phyloP scores from a whole-genome alignment of 345 rosid genomes.

The Arabis hirsuta region DNA sequence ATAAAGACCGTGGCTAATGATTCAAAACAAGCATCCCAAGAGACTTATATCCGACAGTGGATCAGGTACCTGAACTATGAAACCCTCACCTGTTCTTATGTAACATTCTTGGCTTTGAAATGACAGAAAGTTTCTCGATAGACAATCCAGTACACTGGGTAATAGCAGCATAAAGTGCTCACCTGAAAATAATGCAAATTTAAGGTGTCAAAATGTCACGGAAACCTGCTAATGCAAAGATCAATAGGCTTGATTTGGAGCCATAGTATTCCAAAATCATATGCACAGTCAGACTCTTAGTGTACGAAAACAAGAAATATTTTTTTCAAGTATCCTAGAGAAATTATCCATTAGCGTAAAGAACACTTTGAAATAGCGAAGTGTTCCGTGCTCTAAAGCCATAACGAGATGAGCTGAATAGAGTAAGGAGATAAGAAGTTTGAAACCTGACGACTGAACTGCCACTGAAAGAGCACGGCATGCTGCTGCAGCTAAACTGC shows the following conservation, averaged over 20 bases:
- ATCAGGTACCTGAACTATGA: slow-evolving; percentile 16
- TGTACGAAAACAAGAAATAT: neutral
- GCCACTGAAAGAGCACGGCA: slow-evolving; percentile 92
- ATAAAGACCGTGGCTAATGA: neutral
- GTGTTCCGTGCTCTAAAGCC: slow-evolving; percentile 22
- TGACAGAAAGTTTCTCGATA: slow-evolving; percentile 77
- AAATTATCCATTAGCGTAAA: neutral
- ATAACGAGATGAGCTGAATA: neutral
- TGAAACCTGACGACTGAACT: slow-evolving; percentile 87
- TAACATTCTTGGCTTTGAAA: slow-evolving; percentile 90
- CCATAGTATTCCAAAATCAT: slow-evolving; percentile 21
- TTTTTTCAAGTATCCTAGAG: slow-evolving; percentile 14
- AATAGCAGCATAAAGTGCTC: slow-evolving; percentile 76
- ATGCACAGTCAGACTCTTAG: neutral
- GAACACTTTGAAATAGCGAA: neutral
- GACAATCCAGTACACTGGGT: slow-evolving; percentile 81
- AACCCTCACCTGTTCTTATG: slow-evolving; percentile 75
- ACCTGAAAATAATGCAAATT: slow-evolving; percentile 58
- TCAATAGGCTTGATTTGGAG: neutral
- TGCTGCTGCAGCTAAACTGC: slow-evolving; percentile 79
- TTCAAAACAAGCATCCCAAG: slow-evolving; percentile 6
- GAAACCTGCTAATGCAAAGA: slow-evolving; percentile 11
- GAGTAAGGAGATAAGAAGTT: slow-evolving; percentile 26
- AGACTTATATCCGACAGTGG: slow-evolving; percentile 6
- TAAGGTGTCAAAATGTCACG: slow-evolving; percentile 19